phyloP scores from a whole-genome alignment of 352 stramenopile species.

The Pilasporangium apinafurcum region DNA sequence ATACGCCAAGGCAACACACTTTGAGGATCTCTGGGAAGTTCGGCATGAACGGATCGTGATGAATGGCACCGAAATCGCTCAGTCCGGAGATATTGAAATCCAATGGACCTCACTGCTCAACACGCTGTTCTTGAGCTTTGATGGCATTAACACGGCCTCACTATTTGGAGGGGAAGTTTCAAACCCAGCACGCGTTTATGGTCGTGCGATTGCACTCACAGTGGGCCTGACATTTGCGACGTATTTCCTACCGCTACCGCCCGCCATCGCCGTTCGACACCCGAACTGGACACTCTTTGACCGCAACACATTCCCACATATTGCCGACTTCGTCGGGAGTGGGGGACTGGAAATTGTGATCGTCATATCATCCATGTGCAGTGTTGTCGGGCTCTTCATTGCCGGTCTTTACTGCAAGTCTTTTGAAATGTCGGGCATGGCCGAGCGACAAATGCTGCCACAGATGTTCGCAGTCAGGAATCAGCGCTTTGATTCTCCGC shows the following conservation, averaged over 20 bases:
- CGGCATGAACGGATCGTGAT: neutral
- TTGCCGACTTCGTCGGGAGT: slow-evolving; percentile 64
- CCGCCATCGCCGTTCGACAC: slow-evolving; percentile 8
- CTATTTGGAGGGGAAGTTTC: slow-evolving; percentile 84
- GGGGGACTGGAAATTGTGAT: slow-evolving; percentile 67
- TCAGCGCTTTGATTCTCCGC: slow-evolving; percentile 8
- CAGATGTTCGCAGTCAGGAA: slow-evolving; percentile 53
- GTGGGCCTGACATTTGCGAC: slow-evolving; percentile 50
- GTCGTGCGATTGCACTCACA: slow-evolving; percentile 58
- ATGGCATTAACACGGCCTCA: slow-evolving; percentile 82
- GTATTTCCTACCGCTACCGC: slow-evolving; percentile 79
- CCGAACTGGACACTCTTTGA: neutral
- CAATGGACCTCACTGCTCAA: slow-evolving; percentile 80
- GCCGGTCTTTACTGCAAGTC: slow-evolving; percentile 79
- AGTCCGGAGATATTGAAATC: slow-evolving; percentile 4
- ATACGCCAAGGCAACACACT: slow-evolving; percentile 11
- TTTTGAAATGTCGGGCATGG: slow-evolving; percentile 55
- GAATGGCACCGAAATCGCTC: neutral
- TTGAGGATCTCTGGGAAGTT: slow-evolving; percentile 74
- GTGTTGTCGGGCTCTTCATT: slow-evolving; percentile 79
- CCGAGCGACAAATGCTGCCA: slow-evolving; percentile 69
- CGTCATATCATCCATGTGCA: slow-evolving; percentile 58
- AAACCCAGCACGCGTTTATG: slow-evolving; percentile 64
- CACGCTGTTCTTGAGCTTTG: slow-evolving; percentile 93
- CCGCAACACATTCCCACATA: slow-evolving; percentile 24